Conservation (phyloP, 148 eudicot genomes). For the Arctostaphylos glauca region DNA sequence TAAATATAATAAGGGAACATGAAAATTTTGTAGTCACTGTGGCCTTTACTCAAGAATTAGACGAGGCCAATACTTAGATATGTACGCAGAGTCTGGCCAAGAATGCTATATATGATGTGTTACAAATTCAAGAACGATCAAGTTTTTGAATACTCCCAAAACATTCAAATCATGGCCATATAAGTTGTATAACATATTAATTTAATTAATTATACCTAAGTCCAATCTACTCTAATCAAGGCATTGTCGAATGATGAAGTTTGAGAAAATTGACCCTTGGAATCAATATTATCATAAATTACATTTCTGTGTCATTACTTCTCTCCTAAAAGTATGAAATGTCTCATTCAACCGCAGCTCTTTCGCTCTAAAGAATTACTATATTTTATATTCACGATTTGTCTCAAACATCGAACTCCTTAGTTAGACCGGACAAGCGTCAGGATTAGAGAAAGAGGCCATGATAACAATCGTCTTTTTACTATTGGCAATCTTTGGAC, state of each 20-base stretch:
- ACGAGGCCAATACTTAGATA: neutral
- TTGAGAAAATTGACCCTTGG: neutral
- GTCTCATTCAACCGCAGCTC: too few species aligned
- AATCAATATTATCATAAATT: neutral
- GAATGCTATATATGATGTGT: neutral
- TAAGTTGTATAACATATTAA: neutral
- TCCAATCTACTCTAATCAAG: neutral
- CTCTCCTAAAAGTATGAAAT: neutral
- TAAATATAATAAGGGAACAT: neutral
- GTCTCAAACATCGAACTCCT: too few species aligned
- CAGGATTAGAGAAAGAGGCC: too few species aligned
- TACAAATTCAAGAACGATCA: neutral
- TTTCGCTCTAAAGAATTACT: too few species aligned
- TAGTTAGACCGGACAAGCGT: too few species aligned
- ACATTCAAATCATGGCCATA: neutral
- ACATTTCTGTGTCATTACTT: neutral
- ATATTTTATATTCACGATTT: too few species aligned
- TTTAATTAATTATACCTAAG: neutral
- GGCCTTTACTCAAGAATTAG: neutral
- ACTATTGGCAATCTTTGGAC: neutral
- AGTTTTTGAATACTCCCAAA: neutral
- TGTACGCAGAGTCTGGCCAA: neutral
- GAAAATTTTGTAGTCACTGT: neutral
- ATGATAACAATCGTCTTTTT: too few species aligned
- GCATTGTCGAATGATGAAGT: neutral